Conservation (phyloP, 768 basidiomycete species). For the Inosperma sp. region DNA sequence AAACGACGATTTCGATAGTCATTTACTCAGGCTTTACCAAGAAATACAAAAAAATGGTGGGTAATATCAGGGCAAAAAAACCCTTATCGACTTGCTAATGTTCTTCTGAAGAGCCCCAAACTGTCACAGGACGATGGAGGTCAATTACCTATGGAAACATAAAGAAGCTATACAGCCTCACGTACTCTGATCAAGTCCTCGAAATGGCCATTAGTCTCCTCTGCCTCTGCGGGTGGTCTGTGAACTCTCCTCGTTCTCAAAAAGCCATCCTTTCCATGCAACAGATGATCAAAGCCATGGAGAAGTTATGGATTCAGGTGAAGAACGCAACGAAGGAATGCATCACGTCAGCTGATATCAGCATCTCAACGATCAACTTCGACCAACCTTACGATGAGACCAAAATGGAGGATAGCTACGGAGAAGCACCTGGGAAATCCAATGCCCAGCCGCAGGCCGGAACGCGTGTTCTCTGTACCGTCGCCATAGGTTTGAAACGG, state of each 20-base stretch:
- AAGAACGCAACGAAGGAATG: slow-evolving; percentile 20
- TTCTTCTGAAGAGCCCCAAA: slow-evolving; percentile 35
- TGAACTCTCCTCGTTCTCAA: slow-evolving; percentile 8
- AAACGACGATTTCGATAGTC: background rate
- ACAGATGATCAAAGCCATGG: slow-evolving; percentile 14
- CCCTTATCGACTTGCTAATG: background rate
- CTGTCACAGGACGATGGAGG: slow-evolving; percentile 49
- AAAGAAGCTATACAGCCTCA: slow-evolving; percentile 8
- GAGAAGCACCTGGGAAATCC: slow-evolving; percentile 11
- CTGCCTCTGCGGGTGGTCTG: slow-evolving; percentile 19
- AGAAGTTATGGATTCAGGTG: slow-evolving; percentile 15
- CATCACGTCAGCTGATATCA: slow-evolving; percentile 25
- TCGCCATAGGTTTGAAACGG: slow-evolving; percentile 11
- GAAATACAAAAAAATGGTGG: slow-evolving; percentile 15
- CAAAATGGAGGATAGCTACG: slow-evolving; percentile 24
- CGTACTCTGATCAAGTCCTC: slow-evolving; percentile 5
- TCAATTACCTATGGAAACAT: slow-evolving; percentile 35
- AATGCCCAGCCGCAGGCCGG: background rate
- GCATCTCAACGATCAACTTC: slow-evolving; percentile 13
- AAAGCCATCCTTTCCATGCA: slow-evolving; percentile 13
- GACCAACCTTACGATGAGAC: slow-evolving; percentile 13
- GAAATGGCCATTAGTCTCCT: slow-evolving; percentile 14
- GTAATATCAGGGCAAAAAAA: background rate
- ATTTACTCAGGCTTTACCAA: slow-evolving; percentile 9
- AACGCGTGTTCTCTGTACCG: slow-evolving; percentile 6